A percentile compares a stretch with the other conserved stretches of the same genome.
Evolutionary conservation across 257 asterid genomes (phyloP).

Genomic region (Solanum phureja): DNA sequence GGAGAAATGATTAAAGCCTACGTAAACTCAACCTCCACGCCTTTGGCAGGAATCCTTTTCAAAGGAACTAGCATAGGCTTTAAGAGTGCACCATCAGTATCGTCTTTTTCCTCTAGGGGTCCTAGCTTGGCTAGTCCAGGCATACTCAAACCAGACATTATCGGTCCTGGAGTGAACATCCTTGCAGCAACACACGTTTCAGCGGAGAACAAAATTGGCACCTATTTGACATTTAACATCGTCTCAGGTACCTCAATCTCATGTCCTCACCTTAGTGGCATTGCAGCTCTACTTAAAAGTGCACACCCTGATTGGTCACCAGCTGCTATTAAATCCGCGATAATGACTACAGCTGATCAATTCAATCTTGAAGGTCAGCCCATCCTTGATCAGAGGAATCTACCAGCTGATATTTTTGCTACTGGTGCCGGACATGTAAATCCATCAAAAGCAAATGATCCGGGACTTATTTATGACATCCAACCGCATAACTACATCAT

Average conservation of each 20-base stretch:
- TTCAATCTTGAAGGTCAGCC: neutral
- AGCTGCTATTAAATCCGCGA: slow-evolving; percentile 24
- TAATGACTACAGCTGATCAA: slow-evolving; percentile 21
- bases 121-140: slow-evolving; percentile 15
- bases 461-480: slow-evolving; percentile 27
- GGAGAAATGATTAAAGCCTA: slow-evolving; percentile 14
- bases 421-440: slow-evolving; percentile 25
- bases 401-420: slow-evolving; percentile 13
- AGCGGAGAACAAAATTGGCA: neutral
- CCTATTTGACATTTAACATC: slow-evolving; percentile 1
- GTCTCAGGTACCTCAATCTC: slow-evolving; percentile 28
- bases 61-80: slow-evolving; percentile 17
- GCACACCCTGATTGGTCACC: slow-evolving; percentile 29
- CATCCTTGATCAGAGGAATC: neutral
- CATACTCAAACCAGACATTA: slow-evolving; percentile 24
- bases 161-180: slow-evolving; percentile 21
- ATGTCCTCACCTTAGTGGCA: slow-evolving; percentile 32
- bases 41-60: slow-evolving; percentile 8
- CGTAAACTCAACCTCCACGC: slow-evolving; percentile 3
- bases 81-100: slow-evolving; percentile 3
- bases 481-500: slow-evolving; percentile 4
- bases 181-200: slow-evolving; percentile 14
- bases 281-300: slow-evolving; percentile 18
- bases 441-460: slow-evolving; percentile 16
- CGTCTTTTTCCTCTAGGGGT: slow-evolving; percentile 24